phyloP scores from a whole-genome alignment of 192 early-diverging fungal species.

The Coemansia sp. region DNA sequence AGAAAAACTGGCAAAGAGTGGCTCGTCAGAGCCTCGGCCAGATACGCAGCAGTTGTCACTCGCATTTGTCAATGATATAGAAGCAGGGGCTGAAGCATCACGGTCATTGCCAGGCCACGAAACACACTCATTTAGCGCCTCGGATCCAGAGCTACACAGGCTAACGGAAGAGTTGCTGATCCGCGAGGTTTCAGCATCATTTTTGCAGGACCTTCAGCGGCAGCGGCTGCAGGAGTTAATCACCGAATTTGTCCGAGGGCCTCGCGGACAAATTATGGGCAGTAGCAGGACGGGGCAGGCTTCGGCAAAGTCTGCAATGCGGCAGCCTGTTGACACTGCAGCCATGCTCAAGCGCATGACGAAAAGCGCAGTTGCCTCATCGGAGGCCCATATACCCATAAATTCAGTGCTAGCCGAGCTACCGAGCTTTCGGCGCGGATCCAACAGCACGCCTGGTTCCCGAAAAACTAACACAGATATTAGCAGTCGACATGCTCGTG shows the following conservation, averaged over 20 bases:
- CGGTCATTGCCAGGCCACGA: constrained; percentile 18
- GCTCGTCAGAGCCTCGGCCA: neutral
- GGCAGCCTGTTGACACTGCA: constrained; percentile 25
- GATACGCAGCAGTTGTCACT: neutral
- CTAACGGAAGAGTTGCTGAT: constrained; percentile 38
- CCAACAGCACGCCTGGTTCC: neutral
- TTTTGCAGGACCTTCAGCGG: constrained; percentile 37
- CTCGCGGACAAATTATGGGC: neutral
- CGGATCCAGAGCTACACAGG: constrained; percentile 24
- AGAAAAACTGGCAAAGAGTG: constrained; percentile 9
- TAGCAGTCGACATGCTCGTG: neutral
- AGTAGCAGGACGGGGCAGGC: neutral
- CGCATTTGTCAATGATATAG: neutral
- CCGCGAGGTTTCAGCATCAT: constrained; percentile 40
- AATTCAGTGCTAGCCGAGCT: constrained; percentile 40
- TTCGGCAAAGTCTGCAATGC: neutral
- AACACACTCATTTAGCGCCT: constrained; percentile 10
- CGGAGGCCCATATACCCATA: constrained; percentile 18
- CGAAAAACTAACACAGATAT: neutral
- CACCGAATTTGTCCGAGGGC: constrained; percentile 12
- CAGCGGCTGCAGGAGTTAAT: constrained; percentile 22
- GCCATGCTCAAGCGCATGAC: constrained; percentile 40
- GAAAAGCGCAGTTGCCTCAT: constrained; percentile 5
- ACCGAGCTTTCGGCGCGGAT: constrained; percentile 45
- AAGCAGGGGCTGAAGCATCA: neutral